Evolutionary conservation across 768 basidiomycete species (phyloP), one percentile per base, ranked within the genome.

Genomic region (Hygrocybe punicea): DNA sequence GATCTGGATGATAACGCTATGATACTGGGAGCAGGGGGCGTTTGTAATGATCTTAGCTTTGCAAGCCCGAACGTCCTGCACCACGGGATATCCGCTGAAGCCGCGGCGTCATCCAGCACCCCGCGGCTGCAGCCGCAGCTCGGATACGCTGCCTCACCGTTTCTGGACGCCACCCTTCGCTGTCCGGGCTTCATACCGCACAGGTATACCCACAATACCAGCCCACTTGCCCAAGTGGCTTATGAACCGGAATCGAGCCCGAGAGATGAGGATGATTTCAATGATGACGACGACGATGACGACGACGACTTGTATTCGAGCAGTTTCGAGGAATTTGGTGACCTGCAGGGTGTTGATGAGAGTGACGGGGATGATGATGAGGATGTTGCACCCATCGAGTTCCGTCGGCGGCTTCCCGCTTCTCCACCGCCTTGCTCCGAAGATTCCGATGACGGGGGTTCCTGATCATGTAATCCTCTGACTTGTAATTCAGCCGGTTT

Each of bases 1-100:
- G 78, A 76, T 55, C 58, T 81, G 46, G 74, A 80, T 56, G 78
- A 79, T 23, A 74, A 76, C 39, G 80, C 75, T 10, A 74, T 71
- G 59, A 62, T 60, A 13, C 50, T 57, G n/a, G 59, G 59, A 24
- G 59, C 59, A 39, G 59, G 59, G 9, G 59, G 59, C 21, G 52
- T 60, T 2, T 60, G 39, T 8, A 57, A 60, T 33, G 59, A 60
- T 11, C 45, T 36, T n/a, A n/a, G n/a, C n/a, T n/a, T n/a, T n/a
- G n/a, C n/a, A n/a, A n/a, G n/a, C n/a, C n/a, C n/a, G n/a, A n/a
- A n/a, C n/a, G 11, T 37, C 44, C 13, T 47, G 24, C 37, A 33
- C 11, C 34, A 5, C 17, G 29, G 8, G 17, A 39, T n/a, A 23
- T 29, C 33, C 16, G 19, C 17, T 21, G 21, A 25, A 35, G 21